Evolutionary conservation across 2,329 filamentous ascomycete species (phyloP), one percentile per base, ranked within the genome.

Genomic region (Cladophialophora carrionii): DNA sequence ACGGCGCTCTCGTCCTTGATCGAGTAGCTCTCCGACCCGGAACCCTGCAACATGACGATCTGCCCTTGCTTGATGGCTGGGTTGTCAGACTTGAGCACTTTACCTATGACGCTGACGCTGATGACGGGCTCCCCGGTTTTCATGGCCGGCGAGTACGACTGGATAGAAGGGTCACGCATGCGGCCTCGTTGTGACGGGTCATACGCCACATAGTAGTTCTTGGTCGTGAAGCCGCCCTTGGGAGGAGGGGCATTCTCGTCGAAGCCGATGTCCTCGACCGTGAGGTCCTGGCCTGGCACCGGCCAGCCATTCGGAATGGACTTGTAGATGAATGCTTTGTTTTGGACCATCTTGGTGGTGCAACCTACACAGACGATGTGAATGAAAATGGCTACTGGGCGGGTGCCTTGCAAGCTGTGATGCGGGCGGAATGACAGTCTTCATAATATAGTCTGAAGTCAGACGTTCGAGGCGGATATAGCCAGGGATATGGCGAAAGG

Each of bases 311-410:
- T 76, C 54, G 91, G 91, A 66, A 88, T 72, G 71, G 86, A 80
- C 74, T 89, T 91, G 84, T 88, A 94, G 76, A 92, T 81, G 72
- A 95, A 78, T 46, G 83, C 85, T 80, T 91, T 92, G 86, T 93
- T 95, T 67, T 85, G 31, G 26, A 71, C 65, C 69, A 70, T 71
- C 17, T 57, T 65, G 29, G 51, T 4, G 24, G 51, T 43, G 26
- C 26, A 52, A 26, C 37, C 17, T 43, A 61, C 32, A 32, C 10
- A 24, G 41, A 20, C 24, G 51, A 48, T 9, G n/a, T n/a, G 14
- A 34, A 34, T 7, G 32, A 10, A 34, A 6, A 8, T 14, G 14
- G 5, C 26, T 41, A 22, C 22, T 34, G 31, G 60, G 5, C 53
- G 29, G 52, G 22, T 20, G 20, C 32, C 26, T n/a, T 49, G 31